Evolutionary conservation across 2,329 filamentous ascomycete genomes (phyloP).

Genomic region (Laburnicola sp.): DNA sequence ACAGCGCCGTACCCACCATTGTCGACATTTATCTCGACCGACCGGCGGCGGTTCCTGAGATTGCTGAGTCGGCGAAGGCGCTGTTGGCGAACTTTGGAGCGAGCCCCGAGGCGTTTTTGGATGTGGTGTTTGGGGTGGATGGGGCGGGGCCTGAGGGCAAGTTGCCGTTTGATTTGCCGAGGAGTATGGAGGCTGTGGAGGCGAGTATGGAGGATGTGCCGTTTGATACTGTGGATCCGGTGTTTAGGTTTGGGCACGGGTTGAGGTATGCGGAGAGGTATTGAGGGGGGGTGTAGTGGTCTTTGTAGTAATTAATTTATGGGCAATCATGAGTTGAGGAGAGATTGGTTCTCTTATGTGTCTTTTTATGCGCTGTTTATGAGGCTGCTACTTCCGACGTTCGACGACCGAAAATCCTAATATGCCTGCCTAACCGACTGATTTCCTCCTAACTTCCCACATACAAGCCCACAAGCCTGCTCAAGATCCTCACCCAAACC

Average conservation of each 20-base stretch:
- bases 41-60: conserved; percentile 49
- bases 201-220: conserved; percentile 41
- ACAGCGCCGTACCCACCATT: conserved; percentile 45
- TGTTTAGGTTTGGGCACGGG: conserved; percentile 42
- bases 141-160: conserved; percentile 47
- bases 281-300: not conserved
- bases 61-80: conserved; percentile 45
- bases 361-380: too few relatives aligned
- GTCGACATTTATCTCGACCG: conserved; percentile 53
- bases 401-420: too few relatives aligned
- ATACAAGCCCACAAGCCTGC: too few relatives aligned
- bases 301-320: too few relatives aligned
- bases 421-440: too few relatives aligned
- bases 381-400: too few relatives aligned
- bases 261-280: conserved; percentile 33
- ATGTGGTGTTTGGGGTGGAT: conserved; percentile 47
- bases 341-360: too few relatives aligned
- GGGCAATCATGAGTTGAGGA: too few relatives aligned
- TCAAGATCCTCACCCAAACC: too few relatives aligned
- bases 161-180: conserved; percentile 54
- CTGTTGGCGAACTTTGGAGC: conserved; percentile 49
- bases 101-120: conserved; percentile 49
- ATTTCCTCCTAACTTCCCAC: too few relatives aligned
- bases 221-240: conserved; percentile 44
- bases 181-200: conserved; percentile 50